A percentile compares a stretch with the other conserved stretches of the same genome.
phyloP scores from a whole-genome alignment of 176 grass and related monocot species.

The Rhynchospora pubera region DNA sequence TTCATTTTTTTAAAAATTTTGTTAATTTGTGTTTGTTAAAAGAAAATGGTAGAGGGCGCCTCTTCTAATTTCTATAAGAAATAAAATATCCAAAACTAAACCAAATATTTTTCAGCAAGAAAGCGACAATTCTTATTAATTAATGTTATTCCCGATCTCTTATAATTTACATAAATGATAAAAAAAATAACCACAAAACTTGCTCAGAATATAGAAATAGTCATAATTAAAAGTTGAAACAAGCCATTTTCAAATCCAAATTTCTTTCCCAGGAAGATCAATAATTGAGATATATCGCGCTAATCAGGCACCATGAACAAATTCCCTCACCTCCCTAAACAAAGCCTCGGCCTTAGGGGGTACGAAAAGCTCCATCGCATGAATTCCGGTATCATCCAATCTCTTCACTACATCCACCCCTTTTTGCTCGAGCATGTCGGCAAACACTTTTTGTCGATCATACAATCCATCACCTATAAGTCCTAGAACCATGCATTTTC shows the following conservation, averaged over 20 bases:
- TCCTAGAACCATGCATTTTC: slow-evolving; percentile 44
- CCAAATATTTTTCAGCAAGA: neutral
- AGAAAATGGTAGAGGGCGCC: no score
- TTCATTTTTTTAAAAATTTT: no score
- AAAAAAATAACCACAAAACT: neutral
- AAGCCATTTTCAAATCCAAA: neutral
- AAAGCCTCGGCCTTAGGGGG: slow-evolving; percentile 31
- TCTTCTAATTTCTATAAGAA: no score
- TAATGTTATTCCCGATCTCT: neutral
- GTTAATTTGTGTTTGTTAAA: no score
- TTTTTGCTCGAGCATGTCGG: slow-evolving; percentile 27
- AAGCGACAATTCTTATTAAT: neutral
- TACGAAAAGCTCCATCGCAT: slow-evolving; percentile 67
- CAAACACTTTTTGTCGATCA: slow-evolving; percentile 54
- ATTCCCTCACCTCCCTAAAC: slow-evolving; percentile 39
- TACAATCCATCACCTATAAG: slow-evolving; percentile 50
- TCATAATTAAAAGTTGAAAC: neutral
- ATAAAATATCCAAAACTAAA: neutral
- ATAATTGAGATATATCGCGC: neutral
- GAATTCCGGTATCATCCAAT: slow-evolving; percentile 32
- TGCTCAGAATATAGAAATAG: neutral
- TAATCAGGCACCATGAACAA: slow-evolving; percentile 24
- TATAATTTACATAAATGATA: neutral
- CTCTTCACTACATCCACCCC: slow-evolving; percentile 45
- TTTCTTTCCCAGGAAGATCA: neutral